phyloP scores from a whole-genome alignment of 83 land plant species.

The Thuja plicata region DNA sequence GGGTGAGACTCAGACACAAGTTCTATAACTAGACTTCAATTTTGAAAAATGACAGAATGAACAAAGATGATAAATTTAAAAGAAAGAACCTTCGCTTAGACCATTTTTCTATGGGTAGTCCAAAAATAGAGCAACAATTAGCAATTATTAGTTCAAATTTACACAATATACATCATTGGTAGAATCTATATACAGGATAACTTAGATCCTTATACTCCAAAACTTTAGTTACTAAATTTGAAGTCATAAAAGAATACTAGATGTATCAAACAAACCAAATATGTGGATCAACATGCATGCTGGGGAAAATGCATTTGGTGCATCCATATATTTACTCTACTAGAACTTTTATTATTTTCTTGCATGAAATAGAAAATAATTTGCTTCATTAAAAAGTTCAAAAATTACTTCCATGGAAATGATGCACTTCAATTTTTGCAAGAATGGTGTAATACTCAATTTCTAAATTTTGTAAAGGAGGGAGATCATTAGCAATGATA shows the following conservation, averaged over 20 bases:
- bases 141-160: no score
- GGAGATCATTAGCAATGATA: slow-evolving; percentile 58
- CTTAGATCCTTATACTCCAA: background rate
- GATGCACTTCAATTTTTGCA: slow-evolving; percentile 66
- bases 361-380: background rate
- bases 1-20: no score
- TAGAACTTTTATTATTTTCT: background rate
- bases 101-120: no score
- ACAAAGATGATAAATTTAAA: no score
- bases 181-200: no score
- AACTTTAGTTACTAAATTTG: background rate
- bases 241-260: background rate
- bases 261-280: background rate
- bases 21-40: no score
- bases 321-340: background rate
- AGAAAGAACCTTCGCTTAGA: no score
- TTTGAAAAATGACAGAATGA: no score
- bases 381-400: background rate
- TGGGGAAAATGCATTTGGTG: background rate
- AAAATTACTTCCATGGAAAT: slow-evolving; percentile 62
- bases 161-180: no score
- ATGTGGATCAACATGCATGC: background rate
- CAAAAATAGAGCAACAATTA: no score
- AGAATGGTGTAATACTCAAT: slow-evolving; percentile 79
- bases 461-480: slow-evolving; percentile 63